Conservation (phyloP, 331 rosid species). For the Acacia concinna region DNA sequence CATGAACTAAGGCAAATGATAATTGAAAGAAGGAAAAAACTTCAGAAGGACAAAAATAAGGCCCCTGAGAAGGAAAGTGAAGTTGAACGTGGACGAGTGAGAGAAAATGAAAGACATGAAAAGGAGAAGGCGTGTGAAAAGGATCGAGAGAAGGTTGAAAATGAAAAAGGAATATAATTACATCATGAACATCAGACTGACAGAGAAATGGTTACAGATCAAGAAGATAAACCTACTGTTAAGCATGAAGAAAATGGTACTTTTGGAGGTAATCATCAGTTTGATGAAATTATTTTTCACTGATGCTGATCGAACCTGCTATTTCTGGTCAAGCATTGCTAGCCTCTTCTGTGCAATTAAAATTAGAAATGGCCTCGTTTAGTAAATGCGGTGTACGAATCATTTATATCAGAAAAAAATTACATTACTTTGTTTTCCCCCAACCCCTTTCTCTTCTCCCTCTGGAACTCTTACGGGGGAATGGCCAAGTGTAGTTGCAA, state of each 20-base stretch:
- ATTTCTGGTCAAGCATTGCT: constrained; percentile 7
- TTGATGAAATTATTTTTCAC: constrained; percentile 4
- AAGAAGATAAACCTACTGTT: constrained; percentile 55
- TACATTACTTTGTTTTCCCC: neutral
- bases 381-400: neutral
- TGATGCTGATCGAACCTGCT: neutral
- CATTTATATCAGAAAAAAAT: neutral
- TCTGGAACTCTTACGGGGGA: neutral
- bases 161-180: constrained; percentile 63
- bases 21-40: constrained; percentile 65
- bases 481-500: constrained; percentile 1
- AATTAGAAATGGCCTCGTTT: constrained; percentile 6
- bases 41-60: constrained; percentile 58
- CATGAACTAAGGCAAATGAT: constrained; percentile 76
- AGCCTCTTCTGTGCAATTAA: neutral
- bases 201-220: constrained; percentile 58
- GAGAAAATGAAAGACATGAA: constrained; percentile 72
- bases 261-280: constrained; percentile 51
- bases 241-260: constrained; percentile 68
- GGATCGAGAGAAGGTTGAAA: constrained; percentile 57
- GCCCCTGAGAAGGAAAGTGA: constrained; percentile 69
- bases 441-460: neutral
- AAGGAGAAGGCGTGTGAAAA: constrained; percentile 50
- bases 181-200: constrained; percentile 51
- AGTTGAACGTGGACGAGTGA: constrained; percentile 58